Base-by-base conservation (phyloP, 2,329 filamentous ascomycete genomes). In the Penicillium hesseltinei region DNA sequence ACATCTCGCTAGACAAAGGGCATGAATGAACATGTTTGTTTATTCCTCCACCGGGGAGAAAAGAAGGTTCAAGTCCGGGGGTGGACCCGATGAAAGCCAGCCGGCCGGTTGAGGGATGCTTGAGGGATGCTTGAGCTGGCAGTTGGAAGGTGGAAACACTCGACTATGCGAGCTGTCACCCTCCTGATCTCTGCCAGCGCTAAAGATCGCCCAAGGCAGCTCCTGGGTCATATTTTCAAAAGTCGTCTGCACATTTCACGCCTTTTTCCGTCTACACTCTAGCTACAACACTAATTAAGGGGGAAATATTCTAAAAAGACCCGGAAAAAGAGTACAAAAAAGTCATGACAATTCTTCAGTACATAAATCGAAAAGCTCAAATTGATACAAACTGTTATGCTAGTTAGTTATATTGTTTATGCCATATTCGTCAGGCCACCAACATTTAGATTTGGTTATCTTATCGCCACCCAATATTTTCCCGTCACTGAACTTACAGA, bases 391-490 rank as follows among this genome's bases (percentile, higher is more conserved):
- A 23, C 23, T 23, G 25, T 27, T 25, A 25, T 23, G 6, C 25
- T 25, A 25, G 9, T 10, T 31, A 31, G 29, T 31, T 31, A 11
- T 5, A 13, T 8, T 3, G 3, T 0, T 35, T 7, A 3, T 35
- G 15, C 33, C 33, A 17, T 4, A 35, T 35, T 35, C 13, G 8
- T 8, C 13, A 35, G 33, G 33, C 33, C 33, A 35, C 33, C 1
- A 17, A 35, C 33, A 35, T 35, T 17, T 35, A 1, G 13, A 35
- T 8, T 3, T 35, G 33, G 33, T 39, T 19, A 23, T 42, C 39
- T 61, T 61, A 61, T 61, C 56, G 52, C 52, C 52, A 58, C 54
- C 23, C 21, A 11, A 33, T 36, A 53, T 51, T 58, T 59, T 48
- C 35, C 21, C 29, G 38, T 50, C 39, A 10, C 10, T 21, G n/a